Evolutionary conservation across 1,284 basidiomycete species (phyloP), one percentile per base, ranked within the genome.

Genomic region (Stygiomarasmius scandens): DNA sequence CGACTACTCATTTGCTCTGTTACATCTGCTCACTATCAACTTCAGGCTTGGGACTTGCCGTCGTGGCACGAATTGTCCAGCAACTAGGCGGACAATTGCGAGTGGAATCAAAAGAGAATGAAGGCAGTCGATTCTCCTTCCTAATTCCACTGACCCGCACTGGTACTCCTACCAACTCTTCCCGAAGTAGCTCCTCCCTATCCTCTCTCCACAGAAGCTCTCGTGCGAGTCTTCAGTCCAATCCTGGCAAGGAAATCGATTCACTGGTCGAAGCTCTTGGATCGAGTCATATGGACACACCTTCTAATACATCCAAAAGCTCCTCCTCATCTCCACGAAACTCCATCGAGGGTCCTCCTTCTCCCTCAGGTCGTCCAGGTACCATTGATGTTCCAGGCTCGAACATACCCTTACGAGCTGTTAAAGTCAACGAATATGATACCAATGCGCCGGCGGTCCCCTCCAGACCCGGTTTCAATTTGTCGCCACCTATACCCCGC

Each of bases 11-110:
- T 16, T 52, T 23, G n/a, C 16, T 34, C 23, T 20, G 22, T 34
- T 20, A 27, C 43, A 49, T 14, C 23, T 51, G 22, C 38, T 41
- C 23, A 38, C 46, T 22, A 32, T 36, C 9, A 50, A 25, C 23
- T n/a, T 20, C 58, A 82, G 89, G 90, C 12, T 79, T 93, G 11
- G 91, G 92, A 24, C 76, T 93, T 8, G 92, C 92, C 11, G 87
- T 93, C 6, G 91, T 93, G 3, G 90, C 90, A 0, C 80, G 91
- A n/a, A 91, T 93, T 32, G 88, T 93, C 5, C 87, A 90, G 67
- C 91, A 93, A 65, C 78, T 93, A 0, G 85, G 85, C 1, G 92
- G 92, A 1, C 90, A 92, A 69, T 79, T 95, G 11, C 85, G 90
- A 3, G 91, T 92, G 1, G 89, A 93, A 63, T 93, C 90, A 0